Conservation (phyloP, 805 yeast species). For the Pichia nakasei region DNA sequence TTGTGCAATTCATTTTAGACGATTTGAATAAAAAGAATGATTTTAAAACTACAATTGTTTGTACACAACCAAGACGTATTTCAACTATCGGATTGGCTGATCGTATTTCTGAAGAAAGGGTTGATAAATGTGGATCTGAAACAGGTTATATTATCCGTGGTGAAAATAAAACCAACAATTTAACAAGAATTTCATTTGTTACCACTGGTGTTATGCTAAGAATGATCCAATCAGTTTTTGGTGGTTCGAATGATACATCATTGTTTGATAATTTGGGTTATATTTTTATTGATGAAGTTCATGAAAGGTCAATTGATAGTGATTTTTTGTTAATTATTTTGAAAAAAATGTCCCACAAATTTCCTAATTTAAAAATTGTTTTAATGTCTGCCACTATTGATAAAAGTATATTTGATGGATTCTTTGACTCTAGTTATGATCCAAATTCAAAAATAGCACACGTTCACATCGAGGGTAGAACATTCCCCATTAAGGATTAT, state of each 20-base stretch:
- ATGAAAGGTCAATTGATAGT: constrained; percentile 86
- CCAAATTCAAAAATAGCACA: constrained; percentile 33
- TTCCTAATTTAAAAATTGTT: constrained; percentile 53
- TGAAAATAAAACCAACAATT: constrained; percentile 54
- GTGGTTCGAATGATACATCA: constrained; percentile 18
- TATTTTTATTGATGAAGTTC: constrained; percentile 91
- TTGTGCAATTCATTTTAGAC: constrained; percentile 83
- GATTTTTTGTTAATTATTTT: constrained; percentile 76
- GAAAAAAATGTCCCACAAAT: constrained; percentile 46
- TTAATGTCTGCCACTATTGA: constrained; percentile 95
- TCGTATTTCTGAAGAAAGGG: constrained; percentile 80
- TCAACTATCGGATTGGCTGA: constrained; percentile 93
- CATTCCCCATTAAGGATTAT: constrained; percentile 78
- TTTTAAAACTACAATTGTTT: constrained; percentile 53
- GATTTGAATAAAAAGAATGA: constrained; percentile 41
- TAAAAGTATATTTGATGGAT: constrained; percentile 52
- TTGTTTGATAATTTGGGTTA: constrained; percentile 52
- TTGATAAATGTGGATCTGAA: constrained; percentile 55
- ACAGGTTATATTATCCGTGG: constrained; percentile 90
- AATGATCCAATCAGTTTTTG: constrained; percentile 55
- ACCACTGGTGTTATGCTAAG: constrained; percentile 89
- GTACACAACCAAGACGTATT: constrained; percentile 95
- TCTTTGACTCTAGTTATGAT: constrained; percentile 42
- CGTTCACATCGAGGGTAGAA: constrained; percentile 84
- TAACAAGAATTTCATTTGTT: constrained; percentile 75